A percentile compares a stretch with the other conserved stretches of the same genome.
phyloP scores from a whole-genome alignment of 768 basidiomycete genomes.

The Floccularia luteovirens region DNA sequence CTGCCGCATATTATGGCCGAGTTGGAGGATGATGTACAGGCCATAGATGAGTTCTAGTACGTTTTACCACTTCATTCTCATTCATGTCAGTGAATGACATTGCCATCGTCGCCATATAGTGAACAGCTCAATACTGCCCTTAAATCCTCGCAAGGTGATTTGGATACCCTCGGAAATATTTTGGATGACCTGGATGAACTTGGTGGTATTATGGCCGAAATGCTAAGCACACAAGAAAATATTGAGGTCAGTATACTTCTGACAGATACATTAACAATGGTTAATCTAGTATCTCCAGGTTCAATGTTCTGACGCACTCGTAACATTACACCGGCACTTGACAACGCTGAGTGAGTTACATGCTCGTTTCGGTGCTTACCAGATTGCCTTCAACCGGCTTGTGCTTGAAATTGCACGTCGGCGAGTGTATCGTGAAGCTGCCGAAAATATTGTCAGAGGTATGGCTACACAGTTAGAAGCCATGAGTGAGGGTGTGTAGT shows the following conservation, averaged over 20 bases:
- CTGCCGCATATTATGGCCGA: constrained; percentile 69
- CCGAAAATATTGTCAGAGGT: constrained; percentile 54
- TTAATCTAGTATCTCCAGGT: constrained; percentile 20
- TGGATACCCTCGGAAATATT: constrained; percentile 39
- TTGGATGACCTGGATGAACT: constrained; percentile 70
- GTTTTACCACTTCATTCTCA: constrained; percentile 14
- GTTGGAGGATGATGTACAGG: constrained; percentile 48
- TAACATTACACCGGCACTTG: constrained; percentile 52
- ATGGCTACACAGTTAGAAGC: constrained; percentile 60
- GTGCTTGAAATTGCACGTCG: constrained; percentile 68
- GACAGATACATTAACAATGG: neutral
- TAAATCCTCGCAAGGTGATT: constrained; percentile 31
- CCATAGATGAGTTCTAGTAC: constrained; percentile 53
- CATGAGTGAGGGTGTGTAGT: constrained; percentile 56
- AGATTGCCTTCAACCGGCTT: constrained; percentile 66
- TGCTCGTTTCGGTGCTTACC: constrained; percentile 60
- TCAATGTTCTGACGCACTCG: constrained; percentile 46
- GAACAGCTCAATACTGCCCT: constrained; percentile 40
- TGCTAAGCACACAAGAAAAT: constrained; percentile 60
- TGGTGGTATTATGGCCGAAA: constrained; percentile 72
- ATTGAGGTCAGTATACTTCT: constrained; percentile 46
- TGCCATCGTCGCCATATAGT: constrained; percentile 32
- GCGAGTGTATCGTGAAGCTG: constrained; percentile 55
- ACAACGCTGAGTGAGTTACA: constrained; percentile 57
- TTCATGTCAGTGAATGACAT: constrained; percentile 1